phyloP scores from a whole-genome alignment of 306 rosid genomes.

The Ceratonia siliqua region DNA sequence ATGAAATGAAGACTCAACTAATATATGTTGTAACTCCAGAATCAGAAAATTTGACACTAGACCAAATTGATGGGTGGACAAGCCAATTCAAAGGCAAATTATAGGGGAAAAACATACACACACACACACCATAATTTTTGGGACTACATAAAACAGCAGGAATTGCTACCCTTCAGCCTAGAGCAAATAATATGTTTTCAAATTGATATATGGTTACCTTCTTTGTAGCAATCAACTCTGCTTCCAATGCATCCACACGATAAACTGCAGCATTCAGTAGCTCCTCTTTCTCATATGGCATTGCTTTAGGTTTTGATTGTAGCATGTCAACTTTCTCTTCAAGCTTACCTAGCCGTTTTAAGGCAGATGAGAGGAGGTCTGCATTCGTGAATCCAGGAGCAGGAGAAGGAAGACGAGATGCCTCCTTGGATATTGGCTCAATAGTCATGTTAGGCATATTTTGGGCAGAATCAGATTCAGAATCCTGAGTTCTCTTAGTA shows the following conservation, averaged over 20 bases:
- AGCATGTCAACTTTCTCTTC: constrained; percentile 67
- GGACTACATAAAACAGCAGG: constrained; percentile 7
- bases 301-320: constrained; percentile 63
- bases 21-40: background rate
- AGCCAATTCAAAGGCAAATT: constrained; percentile 4
- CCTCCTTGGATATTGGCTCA: constrained; percentile 49
- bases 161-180: background rate
- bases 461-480: constrained; percentile 36
- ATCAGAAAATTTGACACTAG: constrained; percentile 3
- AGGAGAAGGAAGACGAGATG: constrained; percentile 60
- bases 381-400: constrained; percentile 43
- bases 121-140: background rate
- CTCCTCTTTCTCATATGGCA: constrained; percentile 84
- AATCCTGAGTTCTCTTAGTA: constrained; percentile 37
- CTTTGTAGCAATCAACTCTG: constrained; percentile 76
- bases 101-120: background rate
- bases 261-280: constrained; percentile 80
- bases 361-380: constrained; percentile 55
- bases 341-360: constrained; percentile 63
- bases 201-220: constrained; percentile 49
- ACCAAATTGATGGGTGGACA: background rate
- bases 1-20: constrained; percentile 3
- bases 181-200: constrained; percentile 11
- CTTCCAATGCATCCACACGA: constrained; percentile 82
- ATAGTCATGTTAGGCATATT: constrained; percentile 27